Percentiles rank a stretch among this genome's conserved stretches.
These are phyloP conservation scores for Pseudogymnoascus sp. DNA, from an alignment of 2,329 filamentous ascomycete species.

Conservation along the genomic window DNA sequence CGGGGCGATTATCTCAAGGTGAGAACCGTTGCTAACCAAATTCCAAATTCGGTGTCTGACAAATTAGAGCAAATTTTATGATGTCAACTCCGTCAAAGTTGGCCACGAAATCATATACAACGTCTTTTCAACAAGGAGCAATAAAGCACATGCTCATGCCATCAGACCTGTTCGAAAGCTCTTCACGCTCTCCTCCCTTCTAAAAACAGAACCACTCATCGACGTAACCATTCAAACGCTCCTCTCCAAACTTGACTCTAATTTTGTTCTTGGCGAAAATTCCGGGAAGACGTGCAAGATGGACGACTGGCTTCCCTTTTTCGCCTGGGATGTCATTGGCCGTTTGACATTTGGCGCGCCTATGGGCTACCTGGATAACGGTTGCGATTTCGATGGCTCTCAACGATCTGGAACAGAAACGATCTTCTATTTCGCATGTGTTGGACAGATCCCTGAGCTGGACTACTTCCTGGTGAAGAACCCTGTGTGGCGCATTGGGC, in stretches of 20 bases:
- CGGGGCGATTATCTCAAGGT: conserved; percentile 18
- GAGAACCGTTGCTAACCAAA: neutral
- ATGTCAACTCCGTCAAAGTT: conserved; percentile 18
- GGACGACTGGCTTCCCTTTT: conserved; percentile 34
- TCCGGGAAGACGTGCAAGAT: conserved; percentile 28
- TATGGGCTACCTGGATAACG: conserved; percentile 31
- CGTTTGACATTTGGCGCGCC: conserved; percentile 32
- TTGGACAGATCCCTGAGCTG: conserved; percentile 20
- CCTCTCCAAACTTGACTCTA: conserved; percentile 26
- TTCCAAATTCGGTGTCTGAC: neutral
- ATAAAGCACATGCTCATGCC: conserved; percentile 14
- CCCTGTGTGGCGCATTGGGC: conserved; percentile 15
- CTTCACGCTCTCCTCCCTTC: conserved; percentile 19
- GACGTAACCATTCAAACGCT: conserved; percentile 27
- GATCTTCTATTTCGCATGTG: conserved; percentile 27
- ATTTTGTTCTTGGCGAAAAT: conserved; percentile 25
- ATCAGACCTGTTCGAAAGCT: conserved; percentile 22
- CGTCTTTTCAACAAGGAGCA: conserved; percentile 18
- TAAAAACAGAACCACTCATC: conserved; percentile 23
- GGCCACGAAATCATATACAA: conserved; percentile 15
- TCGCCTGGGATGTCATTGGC: conserved; percentile 33
- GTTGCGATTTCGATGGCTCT: conserved; percentile 28
- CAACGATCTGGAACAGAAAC: conserved; percentile 23
- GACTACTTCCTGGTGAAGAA: conserved; percentile 19
- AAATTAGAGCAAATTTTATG: conserved; percentile 18